Evolutionary conservation across 2,329 filamentous ascomycete genomes (phyloP).

Genomic region (Pleomassaria siparia): DNA sequence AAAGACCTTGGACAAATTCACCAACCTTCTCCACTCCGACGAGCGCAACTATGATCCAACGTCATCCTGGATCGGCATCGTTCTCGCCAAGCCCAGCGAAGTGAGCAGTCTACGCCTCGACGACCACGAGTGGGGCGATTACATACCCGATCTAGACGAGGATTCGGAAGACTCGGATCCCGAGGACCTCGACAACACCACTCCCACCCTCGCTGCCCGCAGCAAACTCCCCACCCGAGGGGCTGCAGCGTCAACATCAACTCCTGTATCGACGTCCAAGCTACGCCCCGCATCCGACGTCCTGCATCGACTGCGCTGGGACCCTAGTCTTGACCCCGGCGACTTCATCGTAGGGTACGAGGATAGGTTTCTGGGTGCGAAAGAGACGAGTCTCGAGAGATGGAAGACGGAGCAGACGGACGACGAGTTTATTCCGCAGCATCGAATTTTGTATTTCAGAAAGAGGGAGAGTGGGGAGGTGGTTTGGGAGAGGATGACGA

Average conservation of each 20-base stretch:
- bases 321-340: conserved; percentile 46
- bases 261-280: conserved; percentile 29
- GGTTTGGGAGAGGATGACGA: conserved; percentile 54
- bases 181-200: conserved; percentile 8
- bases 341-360: conserved; percentile 57
- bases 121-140: conserved; percentile 53
- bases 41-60: conserved; percentile 40
- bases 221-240: conserved; percentile 21
- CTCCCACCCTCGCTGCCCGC: conserved; percentile 2
- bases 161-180: conserved; percentile 18
- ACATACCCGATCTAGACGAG: conserved; percentile 45
- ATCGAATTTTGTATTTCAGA: conserved; percentile 56
- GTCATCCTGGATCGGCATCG: conserved; percentile 39
- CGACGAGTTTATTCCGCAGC: conserved; percentile 59
- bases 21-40: conserved; percentile 35
- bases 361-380: conserved; percentile 54
- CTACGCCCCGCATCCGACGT: conserved; percentile 47
- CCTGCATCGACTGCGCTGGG: conserved; percentile 54
- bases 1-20: conserved; percentile 36
- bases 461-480: conserved; percentile 41
- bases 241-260: conserved; percentile 11
- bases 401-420: conserved; percentile 58
- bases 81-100: conserved; percentile 37
- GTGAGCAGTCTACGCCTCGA: conserved; percentile 49
- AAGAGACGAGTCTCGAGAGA: conserved; percentile 50